Conservation (phyloP, 768 basidiomycete genomes). For the Phylloporus scabripes region DNA sequence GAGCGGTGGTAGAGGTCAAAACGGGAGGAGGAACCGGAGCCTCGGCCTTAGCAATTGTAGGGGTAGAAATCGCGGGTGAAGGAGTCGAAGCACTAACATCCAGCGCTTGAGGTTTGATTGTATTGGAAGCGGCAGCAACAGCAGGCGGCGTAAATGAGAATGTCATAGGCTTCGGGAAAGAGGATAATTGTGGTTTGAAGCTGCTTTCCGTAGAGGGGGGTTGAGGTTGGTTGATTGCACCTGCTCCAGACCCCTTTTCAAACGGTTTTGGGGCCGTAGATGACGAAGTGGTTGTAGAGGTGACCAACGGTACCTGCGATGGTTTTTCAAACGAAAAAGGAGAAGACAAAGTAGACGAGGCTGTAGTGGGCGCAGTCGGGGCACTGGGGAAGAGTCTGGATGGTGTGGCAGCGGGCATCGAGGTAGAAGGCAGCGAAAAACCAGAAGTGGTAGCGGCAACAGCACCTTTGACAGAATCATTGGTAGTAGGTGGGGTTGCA, state of each 20-base stretch:
- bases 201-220: conserved; percentile 5
- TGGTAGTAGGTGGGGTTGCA: neutral
- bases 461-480: conserved; percentile 8
- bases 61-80: conserved; percentile 3
- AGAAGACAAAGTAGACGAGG: conserved; percentile 9
- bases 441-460: conserved; percentile 10
- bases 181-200: conserved; percentile 9
- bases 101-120: conserved; percentile 16
- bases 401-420: conserved; percentile 18
- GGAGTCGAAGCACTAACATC: conserved; percentile 7
- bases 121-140: conserved; percentile 1
- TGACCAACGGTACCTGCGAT: conserved; percentile 5
- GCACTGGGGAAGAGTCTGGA: conserved; percentile 11
- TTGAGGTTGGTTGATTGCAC: conserved; percentile 7
- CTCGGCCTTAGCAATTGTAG: conserved; percentile 8
- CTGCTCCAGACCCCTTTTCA: conserved; percentile 21
- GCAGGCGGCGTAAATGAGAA: conserved; percentile 23
- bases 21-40: neutral
- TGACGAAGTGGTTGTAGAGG: conserved; percentile 2
- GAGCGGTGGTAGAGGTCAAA: neutral
- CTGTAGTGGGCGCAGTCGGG: conserved; percentile 7
- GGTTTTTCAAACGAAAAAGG: conserved; percentile 17
- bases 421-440: conserved; percentile 23
- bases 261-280: conserved; percentile 28
- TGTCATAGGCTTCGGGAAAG: conserved; percentile 17